These are phyloP conservation scores for Fagopyrum homotropicum DNA, from an alignment of 148 eudicot species.

Conservation along the genomic window DNA sequence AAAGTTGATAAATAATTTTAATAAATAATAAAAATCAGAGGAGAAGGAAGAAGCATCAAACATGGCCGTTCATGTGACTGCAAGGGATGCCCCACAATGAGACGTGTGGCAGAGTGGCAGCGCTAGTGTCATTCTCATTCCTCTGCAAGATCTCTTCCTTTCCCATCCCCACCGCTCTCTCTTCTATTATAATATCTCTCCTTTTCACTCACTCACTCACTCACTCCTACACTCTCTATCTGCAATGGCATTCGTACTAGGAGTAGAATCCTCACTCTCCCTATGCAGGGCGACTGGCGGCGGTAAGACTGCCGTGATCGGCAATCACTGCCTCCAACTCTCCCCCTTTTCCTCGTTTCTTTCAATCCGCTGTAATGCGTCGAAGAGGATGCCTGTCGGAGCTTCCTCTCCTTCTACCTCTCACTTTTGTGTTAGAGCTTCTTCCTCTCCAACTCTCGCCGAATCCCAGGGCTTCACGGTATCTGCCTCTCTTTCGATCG, in stretches of 20 bases:
- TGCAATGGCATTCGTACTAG: constrained; percentile 31
- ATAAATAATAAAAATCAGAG: not conserved
- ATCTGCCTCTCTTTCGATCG: not conserved
- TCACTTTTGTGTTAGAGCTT: constrained; percentile 26
- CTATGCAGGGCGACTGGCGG: constrained; percentile 10
- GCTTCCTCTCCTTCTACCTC: constrained; percentile 13
- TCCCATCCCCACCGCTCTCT: not conserved
- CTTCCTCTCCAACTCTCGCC: constrained; percentile 33
- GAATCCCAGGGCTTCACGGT: constrained; percentile 51
- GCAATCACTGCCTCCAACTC: constrained; percentile 9
- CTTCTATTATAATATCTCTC: not conserved
- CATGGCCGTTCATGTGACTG: not conserved
- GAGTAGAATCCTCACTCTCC: constrained; percentile 17
- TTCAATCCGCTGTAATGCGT: not conserved
- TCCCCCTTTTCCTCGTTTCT: constrained; percentile 19
- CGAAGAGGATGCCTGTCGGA: constrained; percentile 6
- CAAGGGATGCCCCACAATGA: not conserved
- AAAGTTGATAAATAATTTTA: not conserved
- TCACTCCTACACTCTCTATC: not conserved
- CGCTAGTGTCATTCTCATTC: not conserved
- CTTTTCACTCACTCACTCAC: not conserved
- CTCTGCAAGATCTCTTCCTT: not conserved
- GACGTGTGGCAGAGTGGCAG: constrained; percentile 7
- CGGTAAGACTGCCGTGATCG: not conserved
- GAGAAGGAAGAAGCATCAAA: constrained; percentile 4